Percentiles rank a stretch among this genome's conserved stretches.
Evolutionary conservation across 2,329 filamentous ascomycete species (phyloP).

Genomic region (Monosporascus sp.): DNA sequence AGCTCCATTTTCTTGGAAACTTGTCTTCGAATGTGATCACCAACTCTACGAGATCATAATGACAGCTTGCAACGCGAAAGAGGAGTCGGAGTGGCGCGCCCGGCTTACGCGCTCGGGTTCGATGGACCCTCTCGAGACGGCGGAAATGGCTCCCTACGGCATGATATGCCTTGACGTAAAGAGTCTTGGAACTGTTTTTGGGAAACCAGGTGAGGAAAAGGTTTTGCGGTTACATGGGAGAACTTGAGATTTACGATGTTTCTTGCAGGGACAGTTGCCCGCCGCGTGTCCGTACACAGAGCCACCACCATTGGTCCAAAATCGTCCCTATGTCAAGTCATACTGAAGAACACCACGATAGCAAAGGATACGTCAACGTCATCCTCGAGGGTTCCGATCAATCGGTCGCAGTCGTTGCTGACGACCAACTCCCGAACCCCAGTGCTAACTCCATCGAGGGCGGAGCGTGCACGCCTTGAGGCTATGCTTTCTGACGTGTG

Average conservation of each 20-base stretch:
- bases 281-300: slow-evolving; percentile 72
- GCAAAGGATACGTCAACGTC: slow-evolving; percentile 49
- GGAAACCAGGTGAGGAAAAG: slow-evolving; percentile 53
- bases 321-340: slow-evolving; percentile 65
- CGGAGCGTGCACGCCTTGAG: slow-evolving; percentile 74
- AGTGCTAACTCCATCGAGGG: slow-evolving; percentile 66
- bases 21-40: slow-evolving; percentile 73
- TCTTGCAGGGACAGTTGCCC: slow-evolving; percentile 50
- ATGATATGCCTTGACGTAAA: slow-evolving; percentile 66
- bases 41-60: slow-evolving; percentile 79
- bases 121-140: slow-evolving; percentile 41
- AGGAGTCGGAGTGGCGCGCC: slow-evolving; percentile 74
- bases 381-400: slow-evolving; percentile 49
- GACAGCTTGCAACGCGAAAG: slow-evolving; percentile 75
- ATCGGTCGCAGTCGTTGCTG: slow-evolving; percentile 74
- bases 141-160: slow-evolving; percentile 48
- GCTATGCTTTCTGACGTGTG: slow-evolving; percentile 70
- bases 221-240: slow-evolving; percentile 3
- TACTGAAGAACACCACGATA: slow-evolving; percentile 79
- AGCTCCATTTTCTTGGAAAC: slow-evolving; percentile 84
- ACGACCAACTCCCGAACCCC: slow-evolving; percentile 60
- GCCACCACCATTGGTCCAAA: slow-evolving; percentile 68
- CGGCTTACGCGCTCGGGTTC: slow-evolving; percentile 52
- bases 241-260: background rate
- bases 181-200: slow-evolving; percentile 69